Conservation (phyloP, 148 eudicot genomes). For the Chenopodium quinoa region DNA sequence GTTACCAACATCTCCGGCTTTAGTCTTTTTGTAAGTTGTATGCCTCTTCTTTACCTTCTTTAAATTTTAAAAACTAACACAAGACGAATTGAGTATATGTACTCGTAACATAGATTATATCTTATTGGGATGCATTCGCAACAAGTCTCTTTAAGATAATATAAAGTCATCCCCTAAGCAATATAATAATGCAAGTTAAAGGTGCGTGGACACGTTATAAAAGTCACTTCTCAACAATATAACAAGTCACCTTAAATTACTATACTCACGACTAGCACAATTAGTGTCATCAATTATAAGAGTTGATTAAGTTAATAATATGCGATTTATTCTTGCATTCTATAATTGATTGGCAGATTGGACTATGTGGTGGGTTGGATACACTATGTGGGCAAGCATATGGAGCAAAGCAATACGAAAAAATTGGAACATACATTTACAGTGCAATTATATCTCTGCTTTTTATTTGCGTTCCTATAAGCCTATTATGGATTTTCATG, state of each 20-base stretch:
- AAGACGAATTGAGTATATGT: too few relatives aligned
- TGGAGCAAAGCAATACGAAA: conserved; percentile 49
- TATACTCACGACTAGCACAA: not conserved
- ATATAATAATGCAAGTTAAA: too few relatives aligned
- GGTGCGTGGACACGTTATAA: too few relatives aligned
- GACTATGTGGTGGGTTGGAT: conserved; percentile 51
- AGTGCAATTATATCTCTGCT: conserved; percentile 39
- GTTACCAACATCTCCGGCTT: conserved; percentile 47
- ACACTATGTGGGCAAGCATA: conserved; percentile 61
- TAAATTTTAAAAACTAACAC: too few relatives aligned
- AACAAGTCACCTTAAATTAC: not conserved
- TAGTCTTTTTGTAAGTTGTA: conserved; percentile 38
- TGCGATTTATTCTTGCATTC: not conserved
- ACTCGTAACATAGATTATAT: too few relatives aligned
- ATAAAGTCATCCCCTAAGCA: too few relatives aligned
- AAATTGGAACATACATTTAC: conserved; percentile 39
- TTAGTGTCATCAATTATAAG: not conserved
- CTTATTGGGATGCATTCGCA: too few relatives aligned
- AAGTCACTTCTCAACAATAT: not conserved
- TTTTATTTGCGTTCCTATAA: conserved; percentile 37
- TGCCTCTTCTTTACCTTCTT: not conserved
- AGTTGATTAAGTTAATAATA: too few relatives aligned
- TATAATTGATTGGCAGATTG: conserved; percentile 32
- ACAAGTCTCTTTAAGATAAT: too few relatives aligned
- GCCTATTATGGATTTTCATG: conserved; percentile 43